Evolutionary conservation across 2,329 filamentous ascomycete species (phyloP), one percentile per base, ranked within the genome.

Genomic region (Colletotrichum sp.): DNA sequence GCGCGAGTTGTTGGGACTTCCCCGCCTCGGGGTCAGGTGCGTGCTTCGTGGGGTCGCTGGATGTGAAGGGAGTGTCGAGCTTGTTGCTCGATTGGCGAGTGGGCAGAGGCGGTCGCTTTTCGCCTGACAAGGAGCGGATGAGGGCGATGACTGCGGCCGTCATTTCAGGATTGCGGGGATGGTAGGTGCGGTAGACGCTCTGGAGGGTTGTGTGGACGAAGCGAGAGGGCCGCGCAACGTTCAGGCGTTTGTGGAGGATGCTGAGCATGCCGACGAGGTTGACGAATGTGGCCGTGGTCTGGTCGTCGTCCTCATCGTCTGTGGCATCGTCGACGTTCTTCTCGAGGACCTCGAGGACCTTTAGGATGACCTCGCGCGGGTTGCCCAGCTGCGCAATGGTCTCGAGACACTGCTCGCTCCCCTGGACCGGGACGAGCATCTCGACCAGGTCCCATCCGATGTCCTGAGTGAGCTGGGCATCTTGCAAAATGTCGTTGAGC

Each of bases 391-490:
- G 90, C 36, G 95, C 95, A 69, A 96, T 92, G 34, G 93, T 94
- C 82, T 93, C 91, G 19, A 96, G 88, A 81, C 95, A 96, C 63
- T 89, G 84, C 79, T 94, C 92, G n/a, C 93, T 93, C 15, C 90
- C 92, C 2, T 94, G 89, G 7, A 95, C 85, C 44, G 91, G 89
- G 29, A 96, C 88, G 6, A 97, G 89, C 81, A 95, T 91, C 81
- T 94, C 93, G 27, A 97, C 93, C 68, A 96, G 86, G 82, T 97
- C 95, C 95, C 95, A 97, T 66, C 95, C 95, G 80, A 96, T 96
- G 72, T 95, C 93, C 76, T 90, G 91, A 4, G 94, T 95, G 72
- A 96, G 87, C 74, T 90, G 88, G 12, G 89, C 87, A 87, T 95
- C 92, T 82, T 94, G 91, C 22, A 95, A 88, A 44, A 95, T 91